phyloP scores from a whole-genome alignment of 768 basidiomycete species.

The Naematelia aurantialba region DNA sequence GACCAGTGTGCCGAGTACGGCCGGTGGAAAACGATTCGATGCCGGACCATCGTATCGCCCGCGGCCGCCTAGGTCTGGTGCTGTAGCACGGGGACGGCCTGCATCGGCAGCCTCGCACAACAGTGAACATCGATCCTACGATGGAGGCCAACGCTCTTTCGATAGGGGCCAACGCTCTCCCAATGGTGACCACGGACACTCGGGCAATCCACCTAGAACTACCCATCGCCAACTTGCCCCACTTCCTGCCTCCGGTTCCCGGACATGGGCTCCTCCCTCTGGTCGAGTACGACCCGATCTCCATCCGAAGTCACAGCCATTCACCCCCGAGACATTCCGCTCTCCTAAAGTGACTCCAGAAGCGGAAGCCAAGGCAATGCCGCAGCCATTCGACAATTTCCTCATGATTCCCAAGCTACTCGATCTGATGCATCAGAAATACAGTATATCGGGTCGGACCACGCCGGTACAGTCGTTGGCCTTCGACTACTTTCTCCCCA shows the following conservation, averaged over 20 bases:
- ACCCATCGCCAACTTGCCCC: conserved; percentile 9
- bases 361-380: conserved; percentile 7
- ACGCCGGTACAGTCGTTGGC: conserved; percentile 60
- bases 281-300: not conserved
- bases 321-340: conserved; percentile 10
- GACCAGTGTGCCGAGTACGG: too few species aligned
- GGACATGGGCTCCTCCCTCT: not conserved
- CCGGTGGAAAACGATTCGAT: not conserved
- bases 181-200: conserved; percentile 8
- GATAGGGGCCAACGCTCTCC: too few species aligned
- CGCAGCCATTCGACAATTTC: conserved; percentile 60
- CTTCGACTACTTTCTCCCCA: conserved; percentile 12
- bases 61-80: too few species aligned
- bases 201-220: conserved; percentile 3
- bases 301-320: conserved; percentile 14
- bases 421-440: conserved; percentile 58
- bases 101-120: not conserved
- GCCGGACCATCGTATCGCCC: not conserved
- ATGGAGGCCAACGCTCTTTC: too few species aligned
- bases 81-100: not conserved
- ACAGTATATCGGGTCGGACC: conserved; percentile 61
- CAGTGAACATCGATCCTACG: conserved; percentile 13
- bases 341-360: conserved; percentile 11
- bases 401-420: conserved; percentile 66
- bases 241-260: not conserved